Percentiles rank a stretch among this genome's conserved stretches.
phyloP scores from a whole-genome alignment of 352 stramenopile species.

The Halophytophthora polymorphica region DNA sequence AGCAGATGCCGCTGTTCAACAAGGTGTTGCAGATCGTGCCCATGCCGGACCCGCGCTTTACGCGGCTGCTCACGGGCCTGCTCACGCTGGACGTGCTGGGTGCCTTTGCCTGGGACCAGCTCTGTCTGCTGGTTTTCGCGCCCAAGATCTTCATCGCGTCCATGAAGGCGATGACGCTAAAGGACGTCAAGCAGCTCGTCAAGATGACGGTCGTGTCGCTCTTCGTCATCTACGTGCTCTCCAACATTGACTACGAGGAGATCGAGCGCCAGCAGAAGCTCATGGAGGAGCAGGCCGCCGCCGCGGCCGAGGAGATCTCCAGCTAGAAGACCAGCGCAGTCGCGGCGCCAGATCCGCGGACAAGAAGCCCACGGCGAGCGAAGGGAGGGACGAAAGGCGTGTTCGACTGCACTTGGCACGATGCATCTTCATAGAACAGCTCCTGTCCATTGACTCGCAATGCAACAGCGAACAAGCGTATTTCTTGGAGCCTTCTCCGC shows the following conservation, averaged over 20 bases:
- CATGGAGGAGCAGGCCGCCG: slow-evolving; percentile 46
- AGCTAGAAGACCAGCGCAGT: slow-evolving; percentile 20
- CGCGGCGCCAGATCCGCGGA: too few relatives aligned
- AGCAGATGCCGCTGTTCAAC: slow-evolving; percentile 91
- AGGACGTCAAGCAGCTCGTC: slow-evolving; percentile 75
- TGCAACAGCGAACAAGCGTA: too few relatives aligned
- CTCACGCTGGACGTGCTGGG: slow-evolving; percentile 83
- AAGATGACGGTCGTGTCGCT: slow-evolving; percentile 86
- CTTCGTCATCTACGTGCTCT: slow-evolving; percentile 82
- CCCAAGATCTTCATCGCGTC: slow-evolving; percentile 86
- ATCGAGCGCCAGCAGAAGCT: slow-evolving; percentile 87
- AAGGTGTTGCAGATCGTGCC: slow-evolving; percentile 91
- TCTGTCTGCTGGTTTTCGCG: slow-evolving; percentile 82
- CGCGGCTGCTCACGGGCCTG: slow-evolving; percentile 74
- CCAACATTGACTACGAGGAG: slow-evolving; percentile 90
- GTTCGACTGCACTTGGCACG: too few relatives aligned
- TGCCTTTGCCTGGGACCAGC: slow-evolving; percentile 83
- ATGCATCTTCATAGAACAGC: too few relatives aligned
- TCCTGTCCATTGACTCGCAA: too few relatives aligned
- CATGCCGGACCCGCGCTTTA: slow-evolving; percentile 86
- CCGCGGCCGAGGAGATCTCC: slow-evolving; percentile 33
- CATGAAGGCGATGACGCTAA: slow-evolving; percentile 67
- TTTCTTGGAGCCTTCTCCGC: too few relatives aligned
- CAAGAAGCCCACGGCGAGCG: too few relatives aligned
- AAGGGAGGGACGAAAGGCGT: too few relatives aligned